These are phyloP conservation scores for Paramarasmius palmivorus DNA, from an alignment of 1,284 basidiomycete species.

Conservation along the genomic window DNA sequence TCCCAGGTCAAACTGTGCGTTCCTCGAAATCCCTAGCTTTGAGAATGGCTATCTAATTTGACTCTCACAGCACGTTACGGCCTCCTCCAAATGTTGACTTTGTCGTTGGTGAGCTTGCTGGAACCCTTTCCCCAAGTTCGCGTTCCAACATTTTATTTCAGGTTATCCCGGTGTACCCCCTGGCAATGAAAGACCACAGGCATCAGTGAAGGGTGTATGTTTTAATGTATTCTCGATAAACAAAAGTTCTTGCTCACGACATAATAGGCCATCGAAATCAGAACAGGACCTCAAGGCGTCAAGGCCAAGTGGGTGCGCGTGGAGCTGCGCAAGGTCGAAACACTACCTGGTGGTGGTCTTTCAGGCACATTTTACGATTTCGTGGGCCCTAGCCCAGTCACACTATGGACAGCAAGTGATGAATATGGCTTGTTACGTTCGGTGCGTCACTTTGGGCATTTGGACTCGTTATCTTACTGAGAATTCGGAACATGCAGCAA, in stretches of 20 bases:
- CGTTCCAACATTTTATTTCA: slow-evolving; percentile 28
- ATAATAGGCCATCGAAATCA: slow-evolving; percentile 77
- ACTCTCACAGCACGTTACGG: slow-evolving; percentile 59
- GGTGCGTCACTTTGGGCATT: slow-evolving; percentile 41
- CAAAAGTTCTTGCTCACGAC: slow-evolving; percentile 3
- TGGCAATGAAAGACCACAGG: slow-evolving; percentile 69
- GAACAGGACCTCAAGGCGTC: slow-evolving; percentile 69
- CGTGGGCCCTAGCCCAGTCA: slow-evolving; percentile 71
- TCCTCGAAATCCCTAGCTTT: slow-evolving; percentile 2
- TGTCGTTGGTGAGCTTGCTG: slow-evolving; percentile 59
- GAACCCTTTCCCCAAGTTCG: slow-evolving; percentile 2
- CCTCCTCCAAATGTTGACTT: slow-evolving; percentile 84
- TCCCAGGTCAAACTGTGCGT: slow-evolving; percentile 55
- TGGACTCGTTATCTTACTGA: not conserved
- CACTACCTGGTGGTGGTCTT: slow-evolving; percentile 68
- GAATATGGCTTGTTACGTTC: slow-evolving; percentile 71
- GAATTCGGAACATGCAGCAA: slow-evolving; percentile 30
- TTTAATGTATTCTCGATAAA: slow-evolving; percentile 3
- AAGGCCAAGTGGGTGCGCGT: slow-evolving; percentile 90
- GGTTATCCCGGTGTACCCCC: slow-evolving; percentile 84
- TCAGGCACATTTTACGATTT: slow-evolving; percentile 71
- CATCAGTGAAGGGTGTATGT: slow-evolving; percentile 79
- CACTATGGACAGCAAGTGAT: slow-evolving; percentile 69
- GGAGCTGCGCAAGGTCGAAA: slow-evolving; percentile 85
- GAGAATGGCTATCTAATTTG: slow-evolving; percentile 5